Conservation (phyloP, 345 rosid genomes). For the Eucalyptus guilfoylei region DNA sequence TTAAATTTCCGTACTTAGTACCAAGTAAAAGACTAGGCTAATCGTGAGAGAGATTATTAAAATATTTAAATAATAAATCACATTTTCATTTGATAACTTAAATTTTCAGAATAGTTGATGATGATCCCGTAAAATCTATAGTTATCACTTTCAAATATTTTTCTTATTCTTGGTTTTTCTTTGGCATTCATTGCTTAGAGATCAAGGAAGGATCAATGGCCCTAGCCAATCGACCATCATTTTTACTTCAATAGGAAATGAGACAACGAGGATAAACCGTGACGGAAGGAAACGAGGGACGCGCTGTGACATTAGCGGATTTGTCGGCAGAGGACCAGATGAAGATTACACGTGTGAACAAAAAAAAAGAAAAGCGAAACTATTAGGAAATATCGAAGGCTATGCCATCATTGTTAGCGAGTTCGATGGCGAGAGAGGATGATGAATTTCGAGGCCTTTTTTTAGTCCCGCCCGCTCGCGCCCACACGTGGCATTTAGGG, state of each 20-base stretch:
- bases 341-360: not conserved
- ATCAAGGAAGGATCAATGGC: not conserved
- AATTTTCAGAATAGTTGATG: fast-evolving
- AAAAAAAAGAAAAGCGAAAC: not conserved
- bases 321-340: not conserved
- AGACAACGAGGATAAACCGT: not conserved
- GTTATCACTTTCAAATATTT: not conserved
- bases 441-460: not conserved
- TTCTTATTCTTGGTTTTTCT: not conserved
- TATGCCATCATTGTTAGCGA: not conserved
- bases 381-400: not conserved
- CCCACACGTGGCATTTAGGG: not conserved
- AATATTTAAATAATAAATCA: too few relatives aligned
- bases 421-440: not conserved
- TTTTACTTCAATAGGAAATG: not conserved
- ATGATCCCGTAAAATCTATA: fast-evolving
- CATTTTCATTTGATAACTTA: fast-evolving
- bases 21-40: fast-evolving
- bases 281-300: not conserved
- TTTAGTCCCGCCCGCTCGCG: not conserved
- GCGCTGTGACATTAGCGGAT: not conserved
- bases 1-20: too few relatives aligned
- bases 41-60: fast-evolving
- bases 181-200: not conserved
- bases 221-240: not conserved